Evolutionary conservation across 129 eudicot genomes (phyloP), one percentile per base, ranked within the genome.

Genomic region (Silybum marianum): DNA sequence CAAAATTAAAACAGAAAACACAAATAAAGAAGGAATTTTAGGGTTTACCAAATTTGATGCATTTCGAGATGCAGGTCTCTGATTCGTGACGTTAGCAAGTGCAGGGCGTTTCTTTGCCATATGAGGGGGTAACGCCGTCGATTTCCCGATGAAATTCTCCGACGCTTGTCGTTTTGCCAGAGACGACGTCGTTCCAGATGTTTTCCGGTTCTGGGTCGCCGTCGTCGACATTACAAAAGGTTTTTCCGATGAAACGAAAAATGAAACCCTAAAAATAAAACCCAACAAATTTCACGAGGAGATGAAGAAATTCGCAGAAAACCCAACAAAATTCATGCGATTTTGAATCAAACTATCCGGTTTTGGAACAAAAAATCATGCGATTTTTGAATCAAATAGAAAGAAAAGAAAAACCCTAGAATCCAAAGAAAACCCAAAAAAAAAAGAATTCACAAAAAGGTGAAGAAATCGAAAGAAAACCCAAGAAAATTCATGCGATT

Each of bases 81-180:
- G 95, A 78, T 90, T 90, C 6, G 92, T 86, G n/a, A 90, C 83
- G 69, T 90, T 86, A 6, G 90, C 87, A 2, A 90, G 89, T 54
- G 95, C 91, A 54, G 92, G 95, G 32, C 95, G 79, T 74, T 90
- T 90, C 90, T 90, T 90, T 2, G 95, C 90, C 88, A 84, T 73
- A 60, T 71, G 81, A 0, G 82, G 78, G 34, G 78, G 75, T 58
- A 78, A 76, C 11, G 88, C 83, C 60, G 66, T 63, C 16, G 83
- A 82, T 34, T 78, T 78, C 74, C 89, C 90, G 69, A 85, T 88
- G 11, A 71, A 54, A 76, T 89, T 92, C 84, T 92, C 95, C 74
- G 89, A 82, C 54, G 94, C 92, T 66, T 91, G 91, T 19, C 98
- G 79, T 83, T 93, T 93, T 24, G 92, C 90, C 81, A 86, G 26